These are phyloP conservation scores for Falciphora oryzae DNA, from an alignment of 2,329 filamentous ascomycete species.

Conservation along the genomic window DNA sequence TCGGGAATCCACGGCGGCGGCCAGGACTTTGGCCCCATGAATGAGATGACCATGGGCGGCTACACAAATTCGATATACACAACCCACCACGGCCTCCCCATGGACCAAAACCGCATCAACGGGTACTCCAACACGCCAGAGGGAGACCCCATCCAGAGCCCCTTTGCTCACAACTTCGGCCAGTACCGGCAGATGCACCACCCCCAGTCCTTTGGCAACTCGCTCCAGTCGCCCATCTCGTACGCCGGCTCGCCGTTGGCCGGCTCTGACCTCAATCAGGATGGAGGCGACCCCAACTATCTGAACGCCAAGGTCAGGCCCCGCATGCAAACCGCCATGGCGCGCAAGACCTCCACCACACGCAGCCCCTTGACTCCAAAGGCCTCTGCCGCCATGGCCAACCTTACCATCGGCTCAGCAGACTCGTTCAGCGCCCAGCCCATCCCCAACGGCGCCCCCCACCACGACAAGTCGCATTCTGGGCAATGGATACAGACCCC, in stretches of 20 bases:
- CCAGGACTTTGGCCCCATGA: slow-evolving; percentile 52
- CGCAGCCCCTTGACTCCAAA: slow-evolving; percentile 82
- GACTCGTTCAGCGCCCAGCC: slow-evolving; percentile 74
- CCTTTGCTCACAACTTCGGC: slow-evolving; percentile 71
- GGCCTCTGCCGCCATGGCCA: slow-evolving; percentile 64
- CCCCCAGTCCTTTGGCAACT: slow-evolving; percentile 48
- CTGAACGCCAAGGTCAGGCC: slow-evolving; percentile 50
- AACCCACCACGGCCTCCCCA: slow-evolving; percentile 53
- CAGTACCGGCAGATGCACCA: slow-evolving; percentile 68
- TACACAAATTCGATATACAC: slow-evolving; percentile 49
- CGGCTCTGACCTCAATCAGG: slow-evolving; percentile 42
- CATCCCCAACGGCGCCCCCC: slow-evolving; percentile 61
- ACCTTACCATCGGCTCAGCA: slow-evolving; percentile 59
- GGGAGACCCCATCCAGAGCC: slow-evolving; percentile 85
- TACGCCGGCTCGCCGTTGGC: slow-evolving; percentile 46
- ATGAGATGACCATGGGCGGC: slow-evolving; percentile 47
- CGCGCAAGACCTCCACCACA: slow-evolving; percentile 67
- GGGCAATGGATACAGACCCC: slow-evolving; percentile 87
- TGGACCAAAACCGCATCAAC: slow-evolving; percentile 65
- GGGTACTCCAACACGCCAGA: slow-evolving; percentile 90
- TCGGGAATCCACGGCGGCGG: slow-evolving; percentile 45
- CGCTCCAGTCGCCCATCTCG: slow-evolving; percentile 46
- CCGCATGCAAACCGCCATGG: slow-evolving; percentile 56
- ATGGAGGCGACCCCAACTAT: slow-evolving; percentile 47
- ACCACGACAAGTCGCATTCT: slow-evolving; percentile 78